A percentile compares a stretch with the other conserved stretches of the same genome.
Conservation (phyloP, 2,329 filamentous ascomycete species). For the Niveomyces coronatus region DNA sequence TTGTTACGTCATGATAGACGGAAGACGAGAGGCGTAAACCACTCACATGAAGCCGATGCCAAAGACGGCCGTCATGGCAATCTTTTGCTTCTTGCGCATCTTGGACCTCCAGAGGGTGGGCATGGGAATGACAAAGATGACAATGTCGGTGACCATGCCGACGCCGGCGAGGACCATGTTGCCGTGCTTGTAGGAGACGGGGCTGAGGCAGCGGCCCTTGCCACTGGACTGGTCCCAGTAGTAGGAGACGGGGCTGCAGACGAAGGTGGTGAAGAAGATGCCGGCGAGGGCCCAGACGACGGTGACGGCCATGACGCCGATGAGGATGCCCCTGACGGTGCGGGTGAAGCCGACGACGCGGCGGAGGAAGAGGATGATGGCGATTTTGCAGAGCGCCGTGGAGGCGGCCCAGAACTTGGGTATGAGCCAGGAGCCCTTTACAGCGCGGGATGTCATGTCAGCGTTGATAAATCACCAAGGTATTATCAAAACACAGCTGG, state of each 20-base stretch:
- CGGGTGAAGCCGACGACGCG: conserved; percentile 7
- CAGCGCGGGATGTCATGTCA: no score
- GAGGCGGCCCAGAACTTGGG: conserved; percentile 9
- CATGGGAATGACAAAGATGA: conserved; percentile 7
- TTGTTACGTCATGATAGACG: neutral
- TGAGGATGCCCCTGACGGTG: conserved; percentile 1
- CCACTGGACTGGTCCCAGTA: conserved; percentile 9
- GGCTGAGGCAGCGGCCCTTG: neutral
- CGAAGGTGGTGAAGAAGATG: conserved; percentile 7
- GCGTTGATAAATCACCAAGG: no score
- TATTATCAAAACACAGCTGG: no score
- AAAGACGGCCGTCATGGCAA: conserved; percentile 7
- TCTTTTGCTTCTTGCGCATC: conserved; percentile 5
- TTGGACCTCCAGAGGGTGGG: conserved; percentile 5
- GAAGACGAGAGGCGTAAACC: no score
- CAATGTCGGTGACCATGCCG: conserved; percentile 2
- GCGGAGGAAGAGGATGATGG: conserved; percentile 9
- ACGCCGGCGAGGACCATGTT: conserved; percentile 5
- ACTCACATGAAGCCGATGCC: conserved; percentile 7
- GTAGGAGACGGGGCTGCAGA: conserved; percentile 8
- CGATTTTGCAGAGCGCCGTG: conserved; percentile 7
- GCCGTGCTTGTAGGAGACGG: neutral
- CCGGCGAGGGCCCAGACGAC: conserved; percentile 3
- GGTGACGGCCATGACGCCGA: neutral
- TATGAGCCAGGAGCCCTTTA: conserved; percentile 7